phyloP scores from a whole-genome alignment of 768 basidiomycete species.

The Phanerochaete carnosa region DNA sequence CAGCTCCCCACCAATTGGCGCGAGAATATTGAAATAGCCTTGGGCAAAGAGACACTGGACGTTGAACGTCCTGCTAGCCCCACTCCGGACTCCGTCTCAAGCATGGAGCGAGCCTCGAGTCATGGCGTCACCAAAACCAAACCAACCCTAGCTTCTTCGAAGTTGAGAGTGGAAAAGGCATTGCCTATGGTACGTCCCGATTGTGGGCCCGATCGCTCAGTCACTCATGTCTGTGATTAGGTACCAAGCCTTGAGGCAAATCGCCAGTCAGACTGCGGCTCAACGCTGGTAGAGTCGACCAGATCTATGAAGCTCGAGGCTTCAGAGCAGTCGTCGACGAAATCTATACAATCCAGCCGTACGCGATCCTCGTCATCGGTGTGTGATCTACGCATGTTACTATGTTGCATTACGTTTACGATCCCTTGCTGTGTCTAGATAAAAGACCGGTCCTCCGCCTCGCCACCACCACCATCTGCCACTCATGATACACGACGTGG shows the following conservation, averaged over 20 bases:
- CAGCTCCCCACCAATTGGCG: constrained; percentile 28
- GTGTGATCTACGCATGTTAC: not conserved
- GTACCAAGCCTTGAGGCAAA: not conserved
- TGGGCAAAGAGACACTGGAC: constrained; percentile 1
- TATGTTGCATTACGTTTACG: not conserved
- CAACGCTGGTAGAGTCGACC: constrained; percentile 1
- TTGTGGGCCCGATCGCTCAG: not conserved
- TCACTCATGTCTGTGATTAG: constrained; percentile 5
- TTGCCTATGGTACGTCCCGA: constrained; percentile 6
- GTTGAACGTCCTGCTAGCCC: constrained; percentile 11
- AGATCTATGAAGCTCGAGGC: constrained; percentile 9
- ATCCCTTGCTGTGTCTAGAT: not conserved
- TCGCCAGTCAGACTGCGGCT: constrained; percentile 6
- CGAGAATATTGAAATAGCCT: constrained; percentile 16
- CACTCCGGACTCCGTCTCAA: constrained; percentile 3
- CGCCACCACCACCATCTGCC: constrained; percentile 1
- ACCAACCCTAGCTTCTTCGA: not conserved
- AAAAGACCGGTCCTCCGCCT: not conserved
- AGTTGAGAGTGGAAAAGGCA: constrained; percentile 6
- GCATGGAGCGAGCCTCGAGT: not conserved
- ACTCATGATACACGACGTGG: not conserved
- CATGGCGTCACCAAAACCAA: not conserved
- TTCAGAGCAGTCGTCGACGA: not conserved
- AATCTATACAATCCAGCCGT: not conserved
- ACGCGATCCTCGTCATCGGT: not conserved